Conservation (phyloP, 108 stramenopile genomes). For the Seminavis robusta region DNA sequence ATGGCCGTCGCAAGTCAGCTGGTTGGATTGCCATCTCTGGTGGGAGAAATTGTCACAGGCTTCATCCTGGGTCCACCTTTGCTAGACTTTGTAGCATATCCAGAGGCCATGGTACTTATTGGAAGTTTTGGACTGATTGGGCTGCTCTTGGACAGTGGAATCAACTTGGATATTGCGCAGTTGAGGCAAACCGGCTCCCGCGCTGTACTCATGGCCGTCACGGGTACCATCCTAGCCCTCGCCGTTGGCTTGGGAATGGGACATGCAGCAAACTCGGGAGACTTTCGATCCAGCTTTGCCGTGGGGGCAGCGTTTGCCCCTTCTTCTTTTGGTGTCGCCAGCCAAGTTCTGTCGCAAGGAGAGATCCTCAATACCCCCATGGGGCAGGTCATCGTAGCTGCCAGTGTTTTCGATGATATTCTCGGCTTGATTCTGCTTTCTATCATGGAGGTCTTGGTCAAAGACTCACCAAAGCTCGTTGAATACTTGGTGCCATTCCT, state of each 20-base stretch:
- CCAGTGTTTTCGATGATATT: conserved; percentile 48
- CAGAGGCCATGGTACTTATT: conserved; percentile 30
- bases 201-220: conserved; percentile 32
- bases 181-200: conserved; percentile 36
- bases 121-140: conserved; percentile 36
- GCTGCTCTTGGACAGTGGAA: conserved; percentile 41
- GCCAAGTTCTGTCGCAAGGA: conserved; percentile 32
- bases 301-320: conserved; percentile 46
- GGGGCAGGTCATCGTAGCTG: conserved; percentile 43
- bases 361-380: conserved; percentile 48
- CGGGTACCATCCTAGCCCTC: conserved; percentile 40
- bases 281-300: conserved; percentile 31
- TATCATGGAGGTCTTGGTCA: conserved; percentile 32
- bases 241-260: conserved; percentile 17
- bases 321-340: conserved; percentile 43
- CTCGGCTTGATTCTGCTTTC: conserved; percentile 35
- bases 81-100: conserved; percentile 39
- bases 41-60: conserved; percentile 53
- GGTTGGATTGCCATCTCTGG: conserved; percentile 34
- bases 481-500: conserved; percentile 45
- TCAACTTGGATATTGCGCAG: conserved; percentile 46
- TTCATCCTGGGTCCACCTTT: conserved; percentile 50
- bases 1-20: conserved; percentile 10
- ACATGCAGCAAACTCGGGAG: conserved; percentile 13
- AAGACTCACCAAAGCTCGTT: conserved; percentile 14